Conservation (phyloP, 2,329 filamentous ascomycete species). For the Aureobasidium sp. region DNA sequence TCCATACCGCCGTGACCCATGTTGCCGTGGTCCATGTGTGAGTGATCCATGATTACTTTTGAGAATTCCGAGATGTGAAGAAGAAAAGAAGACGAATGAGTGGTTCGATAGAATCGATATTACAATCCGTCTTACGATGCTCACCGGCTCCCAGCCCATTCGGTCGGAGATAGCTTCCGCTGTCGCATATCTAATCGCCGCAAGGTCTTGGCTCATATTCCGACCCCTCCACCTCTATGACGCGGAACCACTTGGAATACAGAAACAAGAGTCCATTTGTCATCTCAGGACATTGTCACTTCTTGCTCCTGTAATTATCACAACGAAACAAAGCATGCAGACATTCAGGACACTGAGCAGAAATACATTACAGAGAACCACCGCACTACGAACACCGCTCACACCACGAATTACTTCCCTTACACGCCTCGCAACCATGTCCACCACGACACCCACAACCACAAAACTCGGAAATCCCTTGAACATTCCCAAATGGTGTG, state of each 20-base stretch:
- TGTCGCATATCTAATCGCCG: background rate
- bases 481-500: constrained; percentile 38
- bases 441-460: background rate
- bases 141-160: background rate
- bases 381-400: background rate
- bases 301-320: background rate
- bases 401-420: background rate
- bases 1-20: constrained; percentile 29
- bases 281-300: background rate
- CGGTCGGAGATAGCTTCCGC: background rate
- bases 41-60: constrained; percentile 1
- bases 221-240: background rate
- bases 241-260: background rate
- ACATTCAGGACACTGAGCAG: constrained; percentile 1
- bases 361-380: background rate
- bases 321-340: background rate
- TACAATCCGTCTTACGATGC: background rate
- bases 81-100: background rate
- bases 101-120: constrained; percentile 3
- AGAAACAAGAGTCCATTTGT: background rate
- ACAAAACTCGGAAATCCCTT: constrained; percentile 24
- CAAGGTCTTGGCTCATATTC: background rate
- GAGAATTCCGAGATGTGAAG: background rate
- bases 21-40: constrained; percentile 14
- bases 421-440: background rate